Base-by-base conservation (phyloP, 495 filamentous ascomycete genomes). In the Penicillium herquei region DNA sequence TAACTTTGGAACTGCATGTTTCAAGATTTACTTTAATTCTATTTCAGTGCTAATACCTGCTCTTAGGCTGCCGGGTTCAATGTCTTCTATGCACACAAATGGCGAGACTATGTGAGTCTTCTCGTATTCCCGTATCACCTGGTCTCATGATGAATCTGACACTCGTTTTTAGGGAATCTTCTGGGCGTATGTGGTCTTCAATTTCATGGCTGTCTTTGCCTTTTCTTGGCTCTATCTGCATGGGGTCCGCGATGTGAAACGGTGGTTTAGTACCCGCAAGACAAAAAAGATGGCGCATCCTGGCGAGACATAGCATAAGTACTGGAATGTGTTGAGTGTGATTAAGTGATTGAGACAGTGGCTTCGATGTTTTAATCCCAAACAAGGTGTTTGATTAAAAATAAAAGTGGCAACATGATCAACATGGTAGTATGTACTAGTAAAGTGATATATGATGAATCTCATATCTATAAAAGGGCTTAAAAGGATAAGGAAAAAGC, bases 101-200 rank as follows among this genome's bases (percentile, higher is more conserved):
- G 86, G 87, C 71, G 82, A 33, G 69, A 86, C 62, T 84, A 81
- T 54, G 85, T 76, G 41, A 72, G 84, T 68, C 55, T n/a, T 12
- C 34, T 47, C 7, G 6, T 9, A 39, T 45, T 26, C 21, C 21
- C 21, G 21, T 26, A 26, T 26, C 1, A 14, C 9, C 12, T 10
- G 1, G 14, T 17, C 14, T 52, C 6, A 30, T 16, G 14, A 11
- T 2, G 13, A 48, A 2, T 49, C 49, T 39, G 53, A 33, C 30
- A 12, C 32, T 39, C 21, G 18, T 3, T 39, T 4, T 46, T n/a
- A 80, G 66, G 80, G 82, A 0, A 80, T 86, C 41, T 76, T 84
- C 39, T 84, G 76, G 63, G 81, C 66, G 0, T 86, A 70, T 58
- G 73, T 80, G 34, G 59, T 71, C 13, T 86, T 86, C 62, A 84